Base-by-base conservation (phyloP, 2,329 filamentous ascomycete species). In the Pseudogymnoascus sp. region DNA sequence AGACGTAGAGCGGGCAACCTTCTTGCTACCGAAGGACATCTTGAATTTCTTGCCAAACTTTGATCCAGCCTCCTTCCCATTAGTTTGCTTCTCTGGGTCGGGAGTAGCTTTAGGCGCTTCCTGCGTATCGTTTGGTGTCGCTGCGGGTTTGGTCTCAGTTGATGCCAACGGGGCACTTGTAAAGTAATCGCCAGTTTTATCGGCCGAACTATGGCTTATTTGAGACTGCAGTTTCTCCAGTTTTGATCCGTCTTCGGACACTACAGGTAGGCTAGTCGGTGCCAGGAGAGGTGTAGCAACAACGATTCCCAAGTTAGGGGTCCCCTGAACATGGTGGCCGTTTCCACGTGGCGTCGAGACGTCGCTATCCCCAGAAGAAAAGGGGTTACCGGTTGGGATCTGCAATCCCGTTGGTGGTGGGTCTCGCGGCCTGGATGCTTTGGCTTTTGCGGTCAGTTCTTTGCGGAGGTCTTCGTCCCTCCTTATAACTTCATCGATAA, bases 401-500 rank as follows among this genome's bases (percentile, higher is more conserved):
- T 84, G 78, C 53, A 86, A 90, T 16, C 84, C 86, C 1, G 78
- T 78, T 0, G 89, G 86, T 40, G 59, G 59, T 12, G 25, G 59
- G 36, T 40, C 25, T 25, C 59, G 34, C 59, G 34, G 59, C 18
- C 38, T 60, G 16, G 16, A 56, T 0, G 85, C 82, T 68, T 84
- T 83, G 2, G 79, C 73, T 53, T 84, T 81, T 36, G 85, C 82
- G 61, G 91, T 84, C 6, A 96, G 77, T 53, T 84, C 82, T 50
- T 85, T 80, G n/a, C 93, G 85, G 72, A 89, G 86, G 0, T 77
- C 78, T 70, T 90, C 86, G 71, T 99, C 95, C 61, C 91, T 85
- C 67, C 84, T 87, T 68, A 96, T 89, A 74, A 97, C 91, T 74
- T 97, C 93, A 65, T 96, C 90, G 62, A 99, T 89, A 44, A 97